These are phyloP conservation scores for Aspergillus affinis DNA, from an alignment of 495 filamentous ascomycete genomes.

Conservation along the genomic window DNA sequence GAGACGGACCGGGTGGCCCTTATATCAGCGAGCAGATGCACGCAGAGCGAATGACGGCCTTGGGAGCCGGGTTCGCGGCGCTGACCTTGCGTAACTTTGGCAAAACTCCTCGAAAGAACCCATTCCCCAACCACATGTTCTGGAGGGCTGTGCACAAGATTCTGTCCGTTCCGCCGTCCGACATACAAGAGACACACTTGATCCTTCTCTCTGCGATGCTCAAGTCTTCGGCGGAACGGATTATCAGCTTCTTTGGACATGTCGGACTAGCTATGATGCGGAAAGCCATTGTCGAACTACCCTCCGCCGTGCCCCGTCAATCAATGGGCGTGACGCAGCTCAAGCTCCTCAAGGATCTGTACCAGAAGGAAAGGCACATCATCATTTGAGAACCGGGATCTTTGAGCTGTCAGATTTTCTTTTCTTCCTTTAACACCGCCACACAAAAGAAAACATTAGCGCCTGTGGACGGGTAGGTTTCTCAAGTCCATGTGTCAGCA, in stretches of 20 bases:
- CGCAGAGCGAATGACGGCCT: conserved; percentile 76
- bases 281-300: conserved; percentile 66
- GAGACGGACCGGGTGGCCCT: conserved; percentile 47
- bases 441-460: background rate
- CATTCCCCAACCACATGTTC: conserved; percentile 75
- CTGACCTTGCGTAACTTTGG: conserved; percentile 79
- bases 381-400: conserved; percentile 36
- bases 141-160: conserved; percentile 76
- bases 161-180: conserved; percentile 62
- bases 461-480: background rate
- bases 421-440: background rate
- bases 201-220: conserved; percentile 77
- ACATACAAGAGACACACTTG: conserved; percentile 75
- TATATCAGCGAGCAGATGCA: conserved; percentile 69
- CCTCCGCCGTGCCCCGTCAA: conserved; percentile 47
- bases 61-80: conserved; percentile 80
- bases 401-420: background rate
- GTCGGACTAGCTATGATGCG: conserved; percentile 64
- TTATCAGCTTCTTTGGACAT: conserved; percentile 75
- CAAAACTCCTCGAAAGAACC: conserved; percentile 63
- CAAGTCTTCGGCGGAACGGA: conserved; percentile 63
- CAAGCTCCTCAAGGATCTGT: conserved; percentile 56
- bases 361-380: conserved; percentile 60
- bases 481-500: background rate
- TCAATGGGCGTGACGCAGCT: conserved; percentile 58